These are phyloP conservation scores for Salix dunnii DNA, from an alignment of 345 rosid genomes.

Conservation along the genomic window DNA sequence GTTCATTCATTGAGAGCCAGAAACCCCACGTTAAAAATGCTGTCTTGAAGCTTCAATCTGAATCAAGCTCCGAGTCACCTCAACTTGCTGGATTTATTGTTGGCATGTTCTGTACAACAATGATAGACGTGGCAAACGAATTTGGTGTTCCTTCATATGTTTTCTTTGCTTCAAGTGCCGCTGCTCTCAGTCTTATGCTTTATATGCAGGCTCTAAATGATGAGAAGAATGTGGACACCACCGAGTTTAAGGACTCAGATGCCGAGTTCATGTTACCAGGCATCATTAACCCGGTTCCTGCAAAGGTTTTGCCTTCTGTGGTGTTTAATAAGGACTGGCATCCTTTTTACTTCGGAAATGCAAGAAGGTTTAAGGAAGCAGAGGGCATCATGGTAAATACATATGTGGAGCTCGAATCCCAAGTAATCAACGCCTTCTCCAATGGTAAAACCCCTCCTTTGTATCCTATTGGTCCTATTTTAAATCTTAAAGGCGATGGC, in stretches of 20 bases:
- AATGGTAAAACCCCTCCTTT: conserved; percentile 1
- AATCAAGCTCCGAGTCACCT: not conserved
- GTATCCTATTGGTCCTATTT: conserved; percentile 1
- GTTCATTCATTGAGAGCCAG: not conserved
- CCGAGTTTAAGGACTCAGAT: not conserved
- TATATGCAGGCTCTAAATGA: not conserved
- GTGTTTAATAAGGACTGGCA: not conserved
- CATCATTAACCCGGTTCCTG: not conserved
- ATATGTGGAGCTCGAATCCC: conserved; percentile 10
- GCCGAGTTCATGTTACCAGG: not conserved
- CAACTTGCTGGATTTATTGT: not conserved
- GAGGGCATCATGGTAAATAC: conserved; percentile 18
- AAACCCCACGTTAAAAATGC: not conserved
- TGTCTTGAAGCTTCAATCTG: not conserved
- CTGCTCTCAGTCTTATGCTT: not conserved
- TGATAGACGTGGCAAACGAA: not conserved
- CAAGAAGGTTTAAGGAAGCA: not conserved
- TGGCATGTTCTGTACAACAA: not conserved
- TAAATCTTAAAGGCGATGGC: not conserved
- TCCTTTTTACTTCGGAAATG: not conserved
- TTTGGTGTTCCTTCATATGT: not conserved
- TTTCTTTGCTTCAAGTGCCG: not conserved
- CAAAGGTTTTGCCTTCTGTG: not conserved
- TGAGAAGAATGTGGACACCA: not conserved
- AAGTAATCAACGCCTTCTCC: not conserved